A percentile compares a stretch with the other conserved stretches of the same genome.
These are phyloP conservation scores for Oxyria digyna DNA, from an alignment of 148 eudicot species.

Conservation along the genomic window DNA sequence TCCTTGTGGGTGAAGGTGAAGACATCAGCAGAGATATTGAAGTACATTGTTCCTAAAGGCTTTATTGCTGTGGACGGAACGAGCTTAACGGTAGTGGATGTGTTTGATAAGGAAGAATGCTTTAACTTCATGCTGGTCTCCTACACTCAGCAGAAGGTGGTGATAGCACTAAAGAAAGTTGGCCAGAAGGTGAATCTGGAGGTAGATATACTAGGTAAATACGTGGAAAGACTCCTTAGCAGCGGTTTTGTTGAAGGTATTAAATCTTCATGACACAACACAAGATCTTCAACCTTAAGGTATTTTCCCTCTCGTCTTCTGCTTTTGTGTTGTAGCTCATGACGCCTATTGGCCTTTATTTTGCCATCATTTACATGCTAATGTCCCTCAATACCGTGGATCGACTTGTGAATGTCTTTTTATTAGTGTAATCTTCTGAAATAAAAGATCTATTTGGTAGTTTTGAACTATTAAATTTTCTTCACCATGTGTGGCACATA, in stretches of 20 bases:
- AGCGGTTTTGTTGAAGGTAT: slow-evolving; percentile 48
- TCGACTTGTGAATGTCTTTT: not conserved
- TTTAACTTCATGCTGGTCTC: slow-evolving; percentile 87
- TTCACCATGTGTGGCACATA: too few species aligned
- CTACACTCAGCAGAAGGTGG: slow-evolving; percentile 82
- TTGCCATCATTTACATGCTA: not conserved
- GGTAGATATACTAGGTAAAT: slow-evolving; percentile 92
- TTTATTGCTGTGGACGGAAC: slow-evolving; percentile 88
- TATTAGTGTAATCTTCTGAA: too few species aligned
- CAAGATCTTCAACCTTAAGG: not conserved
- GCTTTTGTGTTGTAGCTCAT: not conserved
- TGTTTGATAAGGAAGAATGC: slow-evolving; percentile 66
- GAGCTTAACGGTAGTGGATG: slow-evolving; percentile 87
- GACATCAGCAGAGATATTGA: slow-evolving; percentile 47
- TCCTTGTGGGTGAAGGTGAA: slow-evolving; percentile 92
- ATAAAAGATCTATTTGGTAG: too few species aligned
- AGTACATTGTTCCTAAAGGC: slow-evolving; percentile 88
- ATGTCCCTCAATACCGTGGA: not conserved
- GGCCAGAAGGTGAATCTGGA: slow-evolving; percentile 95
- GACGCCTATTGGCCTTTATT: not conserved
- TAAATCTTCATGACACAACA: slow-evolving; percentile 19
- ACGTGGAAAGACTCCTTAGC: slow-evolving; percentile 74
- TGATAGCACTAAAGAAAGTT: slow-evolving; percentile 71
- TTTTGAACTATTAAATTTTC: too few species aligned
- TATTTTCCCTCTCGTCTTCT: not conserved